Base-by-base conservation (phyloP, 306 rosid genomes). In the Medicago arabica region DNA sequence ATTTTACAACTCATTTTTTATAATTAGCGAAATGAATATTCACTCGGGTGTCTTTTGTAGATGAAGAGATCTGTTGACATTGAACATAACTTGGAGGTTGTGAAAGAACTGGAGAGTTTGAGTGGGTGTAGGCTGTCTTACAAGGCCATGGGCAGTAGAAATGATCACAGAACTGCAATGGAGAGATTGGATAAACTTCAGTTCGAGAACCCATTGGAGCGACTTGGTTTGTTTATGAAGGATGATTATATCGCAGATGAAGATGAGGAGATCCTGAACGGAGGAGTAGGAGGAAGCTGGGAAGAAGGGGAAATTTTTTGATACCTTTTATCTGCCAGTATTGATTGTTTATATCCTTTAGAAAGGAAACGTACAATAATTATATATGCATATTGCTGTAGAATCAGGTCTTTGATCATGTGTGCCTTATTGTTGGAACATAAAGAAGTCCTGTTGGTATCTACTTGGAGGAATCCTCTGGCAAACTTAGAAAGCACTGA, bases 181-280 rank as follows among this genome's bases (percentile, higher is more conserved):
- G 73, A 77, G 36, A 66, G 60, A 18, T 50, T 53, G 67, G 81
- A 78, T 66, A 67, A 60, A 76, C 79, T 87, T 67, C 79, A 72
- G 62, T 46, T 80, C 14, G 85, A 78, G 61, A 77, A 75, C 41
- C 94, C 91, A 3, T 77, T 95, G 83, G 92, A 90, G 91, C 87
- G 81, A 77, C 86, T 95, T 6, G 99, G 99, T 53, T 76, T 95
- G 67, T 92, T 87, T 59, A 78, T 90, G 28, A 95, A 92, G 81
- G 88, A 85, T n/a, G 98, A 90, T 15, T 81, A 65, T 43, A 34
- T 67, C 3, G 88, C 72, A 13, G 87, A 84, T 1, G 91, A 86
- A 11, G 92, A 85, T 18, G 97, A 91, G 46, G 92, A 83, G 78
- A 50, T 77, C 58, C 67, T 61, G 60, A 85, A 63, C 34, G 81